phyloP scores from a whole-genome alignment of 2,329 filamentous ascomycete species.

The Ophiostoma sp. region DNA sequence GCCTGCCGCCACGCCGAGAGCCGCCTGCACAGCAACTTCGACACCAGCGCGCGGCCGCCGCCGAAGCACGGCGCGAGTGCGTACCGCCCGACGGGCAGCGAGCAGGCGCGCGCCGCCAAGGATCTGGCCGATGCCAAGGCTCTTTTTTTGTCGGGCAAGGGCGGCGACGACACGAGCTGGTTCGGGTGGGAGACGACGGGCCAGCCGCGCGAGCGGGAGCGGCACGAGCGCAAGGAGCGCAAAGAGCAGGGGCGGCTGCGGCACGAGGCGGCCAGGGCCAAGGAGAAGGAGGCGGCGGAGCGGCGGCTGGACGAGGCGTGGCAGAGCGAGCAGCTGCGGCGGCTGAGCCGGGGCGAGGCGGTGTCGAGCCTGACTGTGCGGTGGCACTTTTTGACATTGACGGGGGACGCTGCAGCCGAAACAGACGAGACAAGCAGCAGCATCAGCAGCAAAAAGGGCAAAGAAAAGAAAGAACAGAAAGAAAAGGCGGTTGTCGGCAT shows the following conservation, averaged over 20 bases:
- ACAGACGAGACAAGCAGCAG: no score
- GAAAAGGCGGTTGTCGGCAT: not conserved
- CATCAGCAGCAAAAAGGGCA: not conserved
- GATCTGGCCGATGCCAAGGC: not conserved
- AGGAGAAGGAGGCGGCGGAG: not conserved
- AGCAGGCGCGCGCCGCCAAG: not conserved
- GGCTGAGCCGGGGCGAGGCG: not conserved
- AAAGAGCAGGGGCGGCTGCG: not conserved
- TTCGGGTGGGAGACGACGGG: not conserved
- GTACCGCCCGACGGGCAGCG: not conserved
- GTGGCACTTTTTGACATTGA: not conserved
- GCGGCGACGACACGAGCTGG: not conserved
- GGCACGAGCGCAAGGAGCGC: not conserved
- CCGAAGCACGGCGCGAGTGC: not conserved
- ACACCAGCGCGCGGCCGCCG: not conserved
- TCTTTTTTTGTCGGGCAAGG: no score
- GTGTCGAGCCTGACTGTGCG: not conserved
- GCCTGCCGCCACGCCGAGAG: conserved; percentile 7
- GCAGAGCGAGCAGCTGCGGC: conserved; percentile 4
- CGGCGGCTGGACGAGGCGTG: not conserved
- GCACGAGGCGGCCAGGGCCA: not conserved
- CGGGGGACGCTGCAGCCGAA: no score
- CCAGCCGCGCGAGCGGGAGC: not conserved
- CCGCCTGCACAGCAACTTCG: not conserved
- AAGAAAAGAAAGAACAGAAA: not conserved